Percentiles rank a stretch among this genome's conserved stretches.
Evolutionary conservation across 2,329 filamentous ascomycete genomes (phyloP).

Genomic region (Exophiala bonariae): DNA sequence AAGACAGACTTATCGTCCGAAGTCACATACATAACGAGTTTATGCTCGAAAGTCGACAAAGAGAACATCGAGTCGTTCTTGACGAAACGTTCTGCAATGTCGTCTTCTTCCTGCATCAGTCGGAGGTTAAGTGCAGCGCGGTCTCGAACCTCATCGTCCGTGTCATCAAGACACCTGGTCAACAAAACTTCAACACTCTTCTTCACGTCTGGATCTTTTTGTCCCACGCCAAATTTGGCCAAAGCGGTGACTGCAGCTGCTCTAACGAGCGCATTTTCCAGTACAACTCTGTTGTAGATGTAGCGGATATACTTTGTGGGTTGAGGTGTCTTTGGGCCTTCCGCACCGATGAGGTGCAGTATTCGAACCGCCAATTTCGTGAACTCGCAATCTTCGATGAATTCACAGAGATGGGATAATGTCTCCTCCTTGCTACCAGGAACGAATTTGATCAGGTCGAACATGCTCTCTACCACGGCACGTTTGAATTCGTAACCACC

Average conservation of each 20-base stretch:
- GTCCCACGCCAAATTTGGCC: constrained; percentile 94
- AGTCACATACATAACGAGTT: constrained; percentile 96
- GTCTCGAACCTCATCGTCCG: constrained; percentile 95
- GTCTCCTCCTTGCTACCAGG: constrained; percentile 81
- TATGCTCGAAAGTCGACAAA: constrained; percentile 90
- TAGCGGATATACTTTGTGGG: constrained; percentile 99
- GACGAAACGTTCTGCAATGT: constrained; percentile 82
- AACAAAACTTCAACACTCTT: constrained; percentile 90
- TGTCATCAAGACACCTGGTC: constrained; percentile 90
- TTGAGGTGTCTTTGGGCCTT: constrained; percentile 91
- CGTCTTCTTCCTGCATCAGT: constrained; percentile 88
- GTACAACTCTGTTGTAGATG: constrained; percentile 96
- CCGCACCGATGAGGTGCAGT: constrained; percentile 86
- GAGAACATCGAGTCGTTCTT: constrained; percentile 98
- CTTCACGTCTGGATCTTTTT: constrained; percentile 96
- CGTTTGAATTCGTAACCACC: constrained; percentile 98
- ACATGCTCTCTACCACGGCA: constrained; percentile 97
- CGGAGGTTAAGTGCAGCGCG: constrained; percentile 89
- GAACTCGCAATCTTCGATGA: constrained; percentile 99
- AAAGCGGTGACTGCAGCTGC: constrained; percentile 93
- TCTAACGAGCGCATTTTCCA: constrained; percentile 94
- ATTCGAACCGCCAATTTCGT: constrained; percentile 96
- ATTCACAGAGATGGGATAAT: constrained; percentile 93
- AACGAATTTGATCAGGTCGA: constrained; percentile 98
- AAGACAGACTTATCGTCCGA: constrained; percentile 87